phyloP scores from a whole-genome alignment of 1,139 yeast genomes.

The Pichia sp. region DNA sequence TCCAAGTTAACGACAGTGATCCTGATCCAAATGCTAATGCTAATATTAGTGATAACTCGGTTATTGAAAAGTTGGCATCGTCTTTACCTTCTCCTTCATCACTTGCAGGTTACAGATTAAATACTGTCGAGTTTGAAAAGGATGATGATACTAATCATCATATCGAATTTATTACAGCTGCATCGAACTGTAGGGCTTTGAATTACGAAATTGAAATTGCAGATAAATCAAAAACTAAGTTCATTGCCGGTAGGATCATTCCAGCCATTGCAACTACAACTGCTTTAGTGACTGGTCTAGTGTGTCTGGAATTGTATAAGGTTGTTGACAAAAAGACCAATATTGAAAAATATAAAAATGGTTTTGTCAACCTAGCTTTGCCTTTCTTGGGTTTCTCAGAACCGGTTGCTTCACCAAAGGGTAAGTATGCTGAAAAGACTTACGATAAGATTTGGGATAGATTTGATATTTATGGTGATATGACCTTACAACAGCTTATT shows the following conservation, averaged over 20 bases:
- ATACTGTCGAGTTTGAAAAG: conserved; percentile 90
- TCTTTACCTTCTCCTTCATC: conserved; percentile 84
- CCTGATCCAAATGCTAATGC: conserved; percentile 65
- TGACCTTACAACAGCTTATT: conserved; percentile 68
- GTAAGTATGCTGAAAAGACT: conserved; percentile 69
- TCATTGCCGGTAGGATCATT: conserved; percentile 88
- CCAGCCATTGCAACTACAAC: conserved; percentile 99
- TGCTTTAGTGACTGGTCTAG: conserved; percentile 91
- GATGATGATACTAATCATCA: conserved; percentile 97
- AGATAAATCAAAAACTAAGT: conserved; percentile 68
- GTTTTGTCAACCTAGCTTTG: conserved; percentile 86
- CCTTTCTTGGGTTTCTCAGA: conserved; percentile 97
- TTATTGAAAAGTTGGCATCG: conserved; percentile 53
- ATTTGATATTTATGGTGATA: conserved; percentile 71
- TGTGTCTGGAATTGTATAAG: conserved; percentile 85
- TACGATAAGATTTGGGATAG: conserved; percentile 96
- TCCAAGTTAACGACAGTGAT: conserved; percentile 84
- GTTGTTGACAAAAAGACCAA: conserved; percentile 67
- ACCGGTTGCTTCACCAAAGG: conserved; percentile 81
- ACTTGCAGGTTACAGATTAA: conserved; percentile 79
- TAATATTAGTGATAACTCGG: conserved; percentile 46
- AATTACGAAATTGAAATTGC: conserved; percentile 82
- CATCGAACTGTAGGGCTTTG: conserved; percentile 91
- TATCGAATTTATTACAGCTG: conserved; percentile 94
- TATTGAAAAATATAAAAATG: conserved; percentile 88